A percentile compares a stretch with the other conserved stretches of the same genome.
These are phyloP conservation scores for Scedosporium minutisporum DNA, from an alignment of 2,329 filamentous ascomycete species.

Conservation along the genomic window DNA sequence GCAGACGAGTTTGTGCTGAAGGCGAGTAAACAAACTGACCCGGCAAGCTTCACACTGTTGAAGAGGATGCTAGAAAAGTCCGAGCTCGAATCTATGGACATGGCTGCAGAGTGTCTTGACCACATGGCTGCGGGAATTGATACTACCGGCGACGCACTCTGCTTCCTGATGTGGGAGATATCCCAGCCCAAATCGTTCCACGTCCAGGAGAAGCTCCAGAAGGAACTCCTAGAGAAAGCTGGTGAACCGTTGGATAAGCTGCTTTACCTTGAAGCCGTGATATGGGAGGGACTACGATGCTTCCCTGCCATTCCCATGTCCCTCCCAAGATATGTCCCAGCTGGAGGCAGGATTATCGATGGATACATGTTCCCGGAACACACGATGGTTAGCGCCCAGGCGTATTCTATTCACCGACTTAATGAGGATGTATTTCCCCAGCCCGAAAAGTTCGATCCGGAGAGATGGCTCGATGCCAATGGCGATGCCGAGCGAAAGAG, in stretches of 20 bases:
- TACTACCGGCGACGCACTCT: conserved; percentile 59
- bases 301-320: conserved; percentile 60
- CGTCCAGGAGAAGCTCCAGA: conserved; percentile 41
- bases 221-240: conserved; percentile 38
- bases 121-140: conserved; percentile 66
- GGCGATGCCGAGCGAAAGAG: conserved; percentile 63
- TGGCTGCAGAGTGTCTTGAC: conserved; percentile 60
- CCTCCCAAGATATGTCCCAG: conserved; percentile 49
- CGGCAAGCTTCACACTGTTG: conserved; percentile 47
- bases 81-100: conserved; percentile 40
- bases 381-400: conserved; percentile 51
- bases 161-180: conserved; percentile 63
- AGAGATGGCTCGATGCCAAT: conserved; percentile 68
- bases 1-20: conserved; percentile 50
- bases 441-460: conserved; percentile 68
- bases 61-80: conserved; percentile 45
- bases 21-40: conserved; percentile 33
- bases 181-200: conserved; percentile 46
- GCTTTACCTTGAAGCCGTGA: conserved; percentile 51
- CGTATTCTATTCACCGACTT: conserved; percentile 49
- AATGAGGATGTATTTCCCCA: conserved; percentile 63
- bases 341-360: conserved; percentile 44
- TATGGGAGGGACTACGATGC: conserved; percentile 52
- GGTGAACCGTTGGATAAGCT: conserved; percentile 36
- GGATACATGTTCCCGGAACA: conserved; percentile 41